Evolutionary conservation across 257 asterid species (phyloP).

Genomic region (Haberlea rhodopensis): DNA sequence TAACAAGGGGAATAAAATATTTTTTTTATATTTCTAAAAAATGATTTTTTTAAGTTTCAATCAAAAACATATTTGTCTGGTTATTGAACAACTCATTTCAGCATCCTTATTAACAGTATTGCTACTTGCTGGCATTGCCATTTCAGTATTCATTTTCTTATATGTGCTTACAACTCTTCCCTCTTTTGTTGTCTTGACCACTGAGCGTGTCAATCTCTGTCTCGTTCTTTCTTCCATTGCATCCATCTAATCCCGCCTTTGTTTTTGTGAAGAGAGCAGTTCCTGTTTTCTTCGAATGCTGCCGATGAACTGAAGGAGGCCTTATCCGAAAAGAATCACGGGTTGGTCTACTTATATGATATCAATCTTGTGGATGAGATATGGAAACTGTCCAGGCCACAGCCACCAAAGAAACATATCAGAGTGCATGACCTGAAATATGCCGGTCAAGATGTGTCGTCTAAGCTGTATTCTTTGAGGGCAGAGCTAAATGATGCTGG

Average conservation of each 20-base stretch:
- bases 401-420: slow-evolving; percentile 57
- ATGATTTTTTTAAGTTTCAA: too few species aligned
- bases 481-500: slow-evolving; percentile 69
- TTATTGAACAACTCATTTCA: neutral
- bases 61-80: neutral
- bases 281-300: slow-evolving; percentile 91
- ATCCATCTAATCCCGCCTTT: slow-evolving; percentile 49
- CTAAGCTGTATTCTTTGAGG: slow-evolving; percentile 78
- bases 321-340: slow-evolving; percentile 65
- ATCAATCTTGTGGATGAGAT: slow-evolving; percentile 90
- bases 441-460: slow-evolving; percentile 80
- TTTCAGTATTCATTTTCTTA: neutral
- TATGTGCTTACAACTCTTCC: slow-evolving; percentile 9
- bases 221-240: slow-evolving; percentile 20
- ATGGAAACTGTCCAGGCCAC: slow-evolving; percentile 85
- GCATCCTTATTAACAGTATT: neutral
- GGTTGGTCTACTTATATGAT: slow-evolving; percentile 77
- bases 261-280: slow-evolving; percentile 90
- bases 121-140: neutral
- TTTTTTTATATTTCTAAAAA: too few species aligned
- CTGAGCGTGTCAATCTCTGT: slow-evolving; percentile 20
- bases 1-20: too few species aligned
- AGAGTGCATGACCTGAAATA: slow-evolving; percentile 80
- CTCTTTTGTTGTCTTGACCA: slow-evolving; percentile 14
- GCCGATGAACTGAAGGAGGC: slow-evolving; percentile 89